Percentiles rank a stretch among this genome's conserved stretches.
Conservation (phyloP, 2,329 filamentous ascomycete genomes). For the Cytospora piceae region DNA sequence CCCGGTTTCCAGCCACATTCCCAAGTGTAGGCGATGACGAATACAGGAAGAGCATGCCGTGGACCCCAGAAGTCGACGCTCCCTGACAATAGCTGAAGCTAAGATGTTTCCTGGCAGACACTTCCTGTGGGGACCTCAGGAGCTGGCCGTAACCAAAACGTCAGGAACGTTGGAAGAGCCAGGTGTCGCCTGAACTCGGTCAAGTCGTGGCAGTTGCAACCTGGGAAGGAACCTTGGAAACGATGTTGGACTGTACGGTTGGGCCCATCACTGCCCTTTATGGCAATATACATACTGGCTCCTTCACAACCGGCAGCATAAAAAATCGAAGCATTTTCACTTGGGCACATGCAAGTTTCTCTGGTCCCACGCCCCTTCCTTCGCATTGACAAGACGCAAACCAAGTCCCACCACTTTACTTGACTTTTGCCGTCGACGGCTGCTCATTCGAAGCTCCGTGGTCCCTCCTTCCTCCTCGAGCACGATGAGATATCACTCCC, state of each 20-base stretch:
- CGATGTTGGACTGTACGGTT: background rate
- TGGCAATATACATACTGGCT: background rate
- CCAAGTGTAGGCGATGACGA: background rate
- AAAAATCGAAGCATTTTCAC: background rate
- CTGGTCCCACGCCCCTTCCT: background rate
- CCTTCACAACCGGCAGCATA: background rate
- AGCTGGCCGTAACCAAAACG: background rate
- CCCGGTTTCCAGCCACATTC: background rate
- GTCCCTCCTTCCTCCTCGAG: background rate
- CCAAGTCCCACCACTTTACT: background rate
- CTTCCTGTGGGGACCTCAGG: background rate
- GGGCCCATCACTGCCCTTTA: background rate
- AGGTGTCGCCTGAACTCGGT: background rate
- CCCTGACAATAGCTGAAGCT: background rate
- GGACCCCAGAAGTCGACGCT: background rate
- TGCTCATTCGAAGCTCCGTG: background rate
- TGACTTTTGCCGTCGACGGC: no score
- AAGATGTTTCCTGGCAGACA: background rate
- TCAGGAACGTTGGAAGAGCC: background rate
- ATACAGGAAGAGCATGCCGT: background rate
- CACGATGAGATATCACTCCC: background rate
- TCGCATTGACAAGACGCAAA: background rate
- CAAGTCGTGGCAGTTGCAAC: background rate
- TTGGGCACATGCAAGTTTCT: background rate
- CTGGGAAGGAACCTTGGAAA: background rate